Evolutionary conservation across 2,329 filamentous ascomycete genomes (phyloP), one percentile per base, ranked within the genome.

Genomic region (Xylariaceae sp.): DNA sequence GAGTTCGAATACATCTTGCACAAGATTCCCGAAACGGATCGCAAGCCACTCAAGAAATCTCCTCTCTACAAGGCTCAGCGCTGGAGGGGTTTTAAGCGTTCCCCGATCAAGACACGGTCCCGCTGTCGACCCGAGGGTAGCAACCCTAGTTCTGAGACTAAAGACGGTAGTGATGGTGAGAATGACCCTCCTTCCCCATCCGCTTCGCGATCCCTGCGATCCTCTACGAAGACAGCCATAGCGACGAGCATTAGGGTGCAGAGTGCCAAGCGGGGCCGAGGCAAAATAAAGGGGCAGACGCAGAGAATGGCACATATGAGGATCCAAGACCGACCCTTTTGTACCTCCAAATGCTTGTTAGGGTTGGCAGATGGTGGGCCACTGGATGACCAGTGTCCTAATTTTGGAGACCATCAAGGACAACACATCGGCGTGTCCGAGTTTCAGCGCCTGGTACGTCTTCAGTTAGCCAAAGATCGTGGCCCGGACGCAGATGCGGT

Each of bases 301-400:
- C 37, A 45, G 12, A 27, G 50, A 23, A 10, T 14, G 17, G 7
- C 27, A 33, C 25, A 22, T 16, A 38, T 14, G 4, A 39, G 21
- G 2, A 45, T 53, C 22, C 42, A 41, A n/a, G 39, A 47, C 19
- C 41, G 45, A n/a, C 48, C 49, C 10, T 56, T 46, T 20, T 55
- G 52, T 44, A 54, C 51, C 21, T 53, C 51, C 2, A 27, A 46
- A 14, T 58, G 51, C 29, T 48, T 58, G n/a, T 42, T 40, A 19
- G 55, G 83, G 81, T 52, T 80, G 74, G 19, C 79, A 75, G 77
- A 80, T 79, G 53, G 42, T 14, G 40, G 45, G 23, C 41, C 49
- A 10, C 46, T 64, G 16, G 62, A 68, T 39, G 6, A 56, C 36
- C 14, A 36, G 23, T 67, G 59, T 39, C n/a, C n/a, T n/a, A n/a